phyloP scores from a whole-genome alignment of 306 rosid genomes.

The Potentilla sterilis region DNA sequence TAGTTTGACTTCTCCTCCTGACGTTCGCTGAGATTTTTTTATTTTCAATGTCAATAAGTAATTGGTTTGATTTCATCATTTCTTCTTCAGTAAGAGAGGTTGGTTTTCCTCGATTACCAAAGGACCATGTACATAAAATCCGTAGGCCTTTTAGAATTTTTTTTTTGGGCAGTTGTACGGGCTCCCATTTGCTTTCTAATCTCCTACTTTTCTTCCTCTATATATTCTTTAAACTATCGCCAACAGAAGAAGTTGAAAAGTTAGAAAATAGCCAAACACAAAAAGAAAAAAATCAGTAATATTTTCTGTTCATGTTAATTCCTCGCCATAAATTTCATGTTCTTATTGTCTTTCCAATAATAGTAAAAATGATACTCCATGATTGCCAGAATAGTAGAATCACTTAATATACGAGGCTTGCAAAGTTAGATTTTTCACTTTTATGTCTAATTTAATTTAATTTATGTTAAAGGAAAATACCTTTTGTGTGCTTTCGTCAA shows the following conservation, averaged over 20 bases:
- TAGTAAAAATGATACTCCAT: too few species aligned
- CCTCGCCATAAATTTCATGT: too few species aligned
- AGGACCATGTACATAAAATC: neutral
- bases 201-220: neutral
- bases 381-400: too few species aligned
- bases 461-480: too few species aligned
- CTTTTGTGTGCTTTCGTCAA: too few species aligned
- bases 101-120: neutral
- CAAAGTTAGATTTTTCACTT: too few species aligned
- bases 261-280: neutral
- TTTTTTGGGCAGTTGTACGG: neutral
- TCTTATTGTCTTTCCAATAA: too few species aligned
- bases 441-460: too few species aligned
- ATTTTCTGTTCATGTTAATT: neutral
- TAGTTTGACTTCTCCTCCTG: slow-evolving; percentile 38
- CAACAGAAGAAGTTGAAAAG: neutral
- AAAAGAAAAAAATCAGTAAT: neutral
- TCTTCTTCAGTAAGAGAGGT: neutral
- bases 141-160: neutral
- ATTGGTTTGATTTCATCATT: neutral
- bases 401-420: too few species aligned
- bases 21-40: slow-evolving; percentile 30
- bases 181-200: neutral
- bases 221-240: neutral
- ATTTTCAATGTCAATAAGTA: neutral